Evolutionary conservation across 108 stramenopile genomes (phyloP).

Genomic region (Pseudonitzschia multiseries): DNA sequence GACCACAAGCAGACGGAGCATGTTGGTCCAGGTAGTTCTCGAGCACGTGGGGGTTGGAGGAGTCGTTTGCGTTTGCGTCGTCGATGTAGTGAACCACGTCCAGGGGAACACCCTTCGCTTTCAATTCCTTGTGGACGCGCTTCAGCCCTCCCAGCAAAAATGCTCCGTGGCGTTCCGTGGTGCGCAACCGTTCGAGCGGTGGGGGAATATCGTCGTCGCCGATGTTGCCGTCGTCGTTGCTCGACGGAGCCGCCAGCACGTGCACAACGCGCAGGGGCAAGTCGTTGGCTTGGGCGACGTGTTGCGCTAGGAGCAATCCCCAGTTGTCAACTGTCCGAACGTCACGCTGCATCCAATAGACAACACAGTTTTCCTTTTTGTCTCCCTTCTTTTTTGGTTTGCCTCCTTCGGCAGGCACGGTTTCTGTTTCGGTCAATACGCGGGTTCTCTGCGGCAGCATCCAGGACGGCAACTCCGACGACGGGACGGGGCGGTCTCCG

Average conservation of each 20-base stretch:
- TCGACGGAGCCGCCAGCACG: slow-evolving; percentile 28
- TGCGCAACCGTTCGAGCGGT: slow-evolving; percentile 41
- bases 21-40: slow-evolving; percentile 30
- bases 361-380: slow-evolving; percentile 40
- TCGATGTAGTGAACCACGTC: slow-evolving; percentile 45
- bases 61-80: background rate
- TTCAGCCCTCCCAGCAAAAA: slow-evolving; percentile 90
- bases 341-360: slow-evolving; percentile 99
- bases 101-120: slow-evolving; percentile 71
- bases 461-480: slow-evolving; percentile 18
- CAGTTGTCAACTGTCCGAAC: slow-evolving; percentile 94
- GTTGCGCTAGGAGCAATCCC: slow-evolving; percentile 86
- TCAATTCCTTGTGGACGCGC: slow-evolving; percentile 71
- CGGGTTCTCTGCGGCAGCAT: slow-evolving; percentile 9
- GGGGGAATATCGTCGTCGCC: slow-evolving; percentile 35
- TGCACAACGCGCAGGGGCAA: slow-evolving; percentile 82
- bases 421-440: slow-evolving; percentile 1
- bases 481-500: slow-evolving; percentile 13
- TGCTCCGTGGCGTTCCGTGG: slow-evolving; percentile 82
- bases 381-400: background rate
- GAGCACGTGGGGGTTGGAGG: slow-evolving; percentile 3
- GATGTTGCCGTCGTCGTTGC: slow-evolving; percentile 11
- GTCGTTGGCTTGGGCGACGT: slow-evolving; percentile 51
- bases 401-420: background rate
- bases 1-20: slow-evolving; percentile 61